Evolutionary conservation across 352 stramenopile species (phyloP), one percentile per base, ranked within the genome.

Genomic region (Phytophthora pisi): DNA sequence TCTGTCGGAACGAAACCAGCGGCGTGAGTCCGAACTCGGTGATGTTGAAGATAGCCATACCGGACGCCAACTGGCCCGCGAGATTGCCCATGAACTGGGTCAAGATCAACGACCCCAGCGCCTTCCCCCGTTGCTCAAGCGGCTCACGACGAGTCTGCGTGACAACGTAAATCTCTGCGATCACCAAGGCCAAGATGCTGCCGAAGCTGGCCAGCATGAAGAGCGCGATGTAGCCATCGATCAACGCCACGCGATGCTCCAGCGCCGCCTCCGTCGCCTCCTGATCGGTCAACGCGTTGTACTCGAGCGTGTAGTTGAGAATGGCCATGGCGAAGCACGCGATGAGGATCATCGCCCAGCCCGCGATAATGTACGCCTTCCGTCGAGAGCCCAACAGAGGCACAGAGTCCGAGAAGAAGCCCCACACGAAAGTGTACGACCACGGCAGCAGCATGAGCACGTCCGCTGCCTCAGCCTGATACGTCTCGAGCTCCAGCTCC

Each of bases 361-460:
- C 83, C 16, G 72, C 30, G 3, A 91, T 61, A 30, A 90, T 82
- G 65, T 90, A 91, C 3, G 74, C 28, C 57, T 89, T 89, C 8
- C 83, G 72, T 40, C 81, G 61, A 24, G 65, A 70, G n/a, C 74
- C 77, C 13, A 86, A 53, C 36, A 91, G 51, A 0, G 81, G 68
- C 10, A 86, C 45, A 7, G 70, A 59, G 60, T 91, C 83, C 1
- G 83, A 89, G 42, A 86, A 53, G 47, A 90, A 89, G 18, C 81
- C 79, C 46, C 77, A 64, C 1, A 84, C 36, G 20, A 85, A 86
- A 50, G 57, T 84, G 60, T 75, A 82, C 31, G 75, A 82, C 79
- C 79, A 88, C 7, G 78, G 76, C 28, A 84, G 46, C 34, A 79
- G 55, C 45, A 84, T 74, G 11, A 87, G 59, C 28, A 77, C 62